A percentile compares a stretch with the other conserved stretches of the same genome.
phyloP scores from a whole-genome alignment of 75 land plant species.

The Pseudotsuga menziesii region DNA sequence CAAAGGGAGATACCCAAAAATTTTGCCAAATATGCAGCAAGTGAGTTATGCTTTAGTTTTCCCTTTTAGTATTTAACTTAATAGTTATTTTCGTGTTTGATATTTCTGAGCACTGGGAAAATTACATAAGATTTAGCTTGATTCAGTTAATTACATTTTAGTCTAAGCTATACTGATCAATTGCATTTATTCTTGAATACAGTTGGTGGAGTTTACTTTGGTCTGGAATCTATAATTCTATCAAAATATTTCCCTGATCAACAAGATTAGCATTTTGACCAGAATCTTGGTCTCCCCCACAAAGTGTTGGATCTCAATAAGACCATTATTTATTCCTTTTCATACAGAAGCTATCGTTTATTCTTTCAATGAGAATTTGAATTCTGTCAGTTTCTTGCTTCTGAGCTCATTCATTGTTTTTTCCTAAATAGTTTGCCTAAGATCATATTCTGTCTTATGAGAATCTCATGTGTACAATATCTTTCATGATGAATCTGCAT shows the following conservation, averaged over 20 bases:
- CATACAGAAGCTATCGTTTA: not conserved
- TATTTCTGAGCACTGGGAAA: not conserved
- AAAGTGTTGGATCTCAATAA: not conserved
- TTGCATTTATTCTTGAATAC: not conserved
- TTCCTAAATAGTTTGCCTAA: not conserved
- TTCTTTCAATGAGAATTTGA: not conserved
- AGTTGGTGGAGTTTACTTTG: constrained; percentile 11
- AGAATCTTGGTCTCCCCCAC: not conserved
- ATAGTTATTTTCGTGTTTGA: not conserved
- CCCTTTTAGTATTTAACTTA: not conserved
- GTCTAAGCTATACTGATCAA: not conserved
- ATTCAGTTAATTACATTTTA: not conserved
- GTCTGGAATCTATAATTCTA: constrained; percentile 3
- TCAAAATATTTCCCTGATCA: constrained; percentile 3
- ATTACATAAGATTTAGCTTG: not conserved
- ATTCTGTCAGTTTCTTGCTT: not conserved
- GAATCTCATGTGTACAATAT: not conserved
- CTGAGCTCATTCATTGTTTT: not conserved
- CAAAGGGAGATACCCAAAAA: constrained; percentile 12
- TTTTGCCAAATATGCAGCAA: constrained; percentile 7
- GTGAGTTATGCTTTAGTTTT: not conserved
- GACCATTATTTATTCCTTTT: not conserved
- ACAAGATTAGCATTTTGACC: not conserved
- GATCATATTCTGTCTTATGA: not conserved
- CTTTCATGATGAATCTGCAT: not conserved